Base-by-base conservation (phyloP, 2,329 filamentous ascomycete genomes). In the Aspergillus caelatus region DNA sequence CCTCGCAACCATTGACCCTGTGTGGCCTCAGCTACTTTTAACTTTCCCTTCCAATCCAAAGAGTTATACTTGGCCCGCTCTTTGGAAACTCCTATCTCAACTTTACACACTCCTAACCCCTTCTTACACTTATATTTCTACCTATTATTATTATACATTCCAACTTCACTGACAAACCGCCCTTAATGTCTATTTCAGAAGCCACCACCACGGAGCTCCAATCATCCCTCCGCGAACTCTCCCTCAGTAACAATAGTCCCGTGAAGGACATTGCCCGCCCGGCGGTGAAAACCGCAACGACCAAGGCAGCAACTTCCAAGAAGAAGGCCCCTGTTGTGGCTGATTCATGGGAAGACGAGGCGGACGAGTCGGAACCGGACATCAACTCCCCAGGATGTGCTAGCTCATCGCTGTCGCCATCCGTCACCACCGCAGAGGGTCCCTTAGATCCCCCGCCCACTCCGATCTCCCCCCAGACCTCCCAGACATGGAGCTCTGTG, bases 301-400 rank as follows among this genome's bases (percentile, higher is more conserved):
- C n/a, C 50, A 52, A 54, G 36, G 58, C 28, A 63, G 57, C 16
- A 53, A 63, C 34, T 28, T 60, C 34, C 68, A 66, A 64, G 34
- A 73, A 78, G 61, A 79, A 79, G 46, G 61, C 68, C 21, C 64
- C 78, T 21, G 80, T 90, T 21, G 86, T 90, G 23, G 86, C 84
- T 59, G 91, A 93, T 67, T 92, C 89, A 50, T 94, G 91, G 91
- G 91, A 93, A 78, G 90, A 95, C 71, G 91, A 91, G 61, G 83
- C 85, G 36, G 77, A 83, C 39, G 83, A 46, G 2, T 79, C 82
- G 14, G 81, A 82, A n/a, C 63, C 68, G 5, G 71, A 71, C 36
- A 55, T 50, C 28, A 62, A 62, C 21, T 28, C 54, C 28, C 57
- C 59, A 52, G 61, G 57, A 39, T 63, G 65, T 65, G 54, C 56